A percentile compares a stretch with the other conserved stretches of the same genome.
Conservation (phyloP, 768 basidiomycete genomes). For the Calocybe indica region DNA sequence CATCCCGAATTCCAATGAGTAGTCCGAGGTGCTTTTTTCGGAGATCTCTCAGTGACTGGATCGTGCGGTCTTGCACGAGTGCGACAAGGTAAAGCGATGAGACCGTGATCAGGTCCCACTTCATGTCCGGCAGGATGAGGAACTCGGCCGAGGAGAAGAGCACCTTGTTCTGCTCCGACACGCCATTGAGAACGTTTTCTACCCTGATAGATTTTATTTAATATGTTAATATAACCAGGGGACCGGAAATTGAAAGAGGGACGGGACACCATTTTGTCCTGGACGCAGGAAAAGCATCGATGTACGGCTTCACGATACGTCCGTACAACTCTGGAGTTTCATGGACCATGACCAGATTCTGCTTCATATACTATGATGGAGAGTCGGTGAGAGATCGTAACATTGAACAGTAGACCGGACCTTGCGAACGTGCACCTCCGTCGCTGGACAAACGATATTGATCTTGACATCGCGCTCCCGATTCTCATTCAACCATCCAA, state of each 20-base stretch:
- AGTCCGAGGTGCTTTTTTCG: slow-evolving; percentile 55
- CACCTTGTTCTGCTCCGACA: slow-evolving; percentile 69
- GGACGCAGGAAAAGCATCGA: slow-evolving; percentile 63
- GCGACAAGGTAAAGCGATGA: slow-evolving; percentile 82
- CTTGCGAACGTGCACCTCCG: slow-evolving; percentile 85
- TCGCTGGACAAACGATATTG: slow-evolving; percentile 83
- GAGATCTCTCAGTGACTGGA: slow-evolving; percentile 77
- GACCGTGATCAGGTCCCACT: slow-evolving; percentile 85
- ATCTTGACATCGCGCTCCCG: slow-evolving; percentile 69
- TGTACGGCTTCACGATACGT: slow-evolving; percentile 71
- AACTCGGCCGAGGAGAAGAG: slow-evolving; percentile 61
- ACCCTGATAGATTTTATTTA: slow-evolving; percentile 51
- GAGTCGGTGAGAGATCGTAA: background rate
- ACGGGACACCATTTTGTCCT: slow-evolving; percentile 70
- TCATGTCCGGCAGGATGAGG: slow-evolving; percentile 90
- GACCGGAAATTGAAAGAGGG: background rate
- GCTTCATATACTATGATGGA: slow-evolving; percentile 60
- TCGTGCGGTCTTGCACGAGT: slow-evolving; percentile 52
- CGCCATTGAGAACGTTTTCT: slow-evolving; percentile 72
- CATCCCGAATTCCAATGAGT: slow-evolving; percentile 56
- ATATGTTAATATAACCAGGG: background rate
- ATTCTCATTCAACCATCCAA: slow-evolving; percentile 55
- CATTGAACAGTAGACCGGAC: slow-evolving; percentile 23
- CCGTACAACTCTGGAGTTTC: slow-evolving; percentile 83
- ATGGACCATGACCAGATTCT: slow-evolving; percentile 62